phyloP scores from a whole-genome alignment of 768 basidiomycete species.

The Punctularia strigosozonata region DNA sequence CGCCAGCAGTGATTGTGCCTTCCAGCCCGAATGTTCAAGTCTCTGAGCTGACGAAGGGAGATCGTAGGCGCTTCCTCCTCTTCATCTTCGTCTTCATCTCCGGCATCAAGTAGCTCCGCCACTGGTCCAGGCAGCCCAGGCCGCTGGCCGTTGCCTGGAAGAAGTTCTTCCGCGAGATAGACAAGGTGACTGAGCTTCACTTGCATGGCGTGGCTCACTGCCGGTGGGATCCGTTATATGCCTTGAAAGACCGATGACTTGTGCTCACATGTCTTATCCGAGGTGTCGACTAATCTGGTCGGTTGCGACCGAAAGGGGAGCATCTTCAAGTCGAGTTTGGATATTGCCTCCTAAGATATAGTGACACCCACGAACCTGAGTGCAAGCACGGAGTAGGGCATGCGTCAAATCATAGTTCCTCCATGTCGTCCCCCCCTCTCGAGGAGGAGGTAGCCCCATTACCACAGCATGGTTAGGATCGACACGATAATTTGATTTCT shows the following conservation, averaged over 20 bases:
- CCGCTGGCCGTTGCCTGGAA: conserved; percentile 88
- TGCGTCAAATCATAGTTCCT: neutral
- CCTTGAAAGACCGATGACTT: too few species aligned
- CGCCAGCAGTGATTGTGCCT: neutral
- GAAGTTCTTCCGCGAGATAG: conserved; percentile 89
- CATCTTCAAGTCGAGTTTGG: too few species aligned
- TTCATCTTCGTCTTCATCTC: conserved; percentile 5
- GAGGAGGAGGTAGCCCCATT: neutral
- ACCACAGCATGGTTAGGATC: neutral
- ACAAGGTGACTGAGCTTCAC: too few species aligned
- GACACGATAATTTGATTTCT: neutral
- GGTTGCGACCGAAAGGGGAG: too few species aligned
- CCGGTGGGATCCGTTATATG: too few species aligned
- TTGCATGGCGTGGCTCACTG: too few species aligned
- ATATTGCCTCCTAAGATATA: too few species aligned
- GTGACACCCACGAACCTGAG: neutral
- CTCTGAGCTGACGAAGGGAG: neutral
- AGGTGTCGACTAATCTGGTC: too few species aligned
- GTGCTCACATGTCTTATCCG: too few species aligned
- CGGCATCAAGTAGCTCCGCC: conserved; percentile 19
- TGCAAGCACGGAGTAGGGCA: neutral
- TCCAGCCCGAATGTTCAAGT: neutral
- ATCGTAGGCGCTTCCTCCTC: neutral
- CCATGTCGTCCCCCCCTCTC: neutral
- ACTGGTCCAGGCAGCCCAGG: conserved; percentile 95